phyloP scores from a whole-genome alignment of 176 grass and related monocot species.

The Musa beccarii region DNA sequence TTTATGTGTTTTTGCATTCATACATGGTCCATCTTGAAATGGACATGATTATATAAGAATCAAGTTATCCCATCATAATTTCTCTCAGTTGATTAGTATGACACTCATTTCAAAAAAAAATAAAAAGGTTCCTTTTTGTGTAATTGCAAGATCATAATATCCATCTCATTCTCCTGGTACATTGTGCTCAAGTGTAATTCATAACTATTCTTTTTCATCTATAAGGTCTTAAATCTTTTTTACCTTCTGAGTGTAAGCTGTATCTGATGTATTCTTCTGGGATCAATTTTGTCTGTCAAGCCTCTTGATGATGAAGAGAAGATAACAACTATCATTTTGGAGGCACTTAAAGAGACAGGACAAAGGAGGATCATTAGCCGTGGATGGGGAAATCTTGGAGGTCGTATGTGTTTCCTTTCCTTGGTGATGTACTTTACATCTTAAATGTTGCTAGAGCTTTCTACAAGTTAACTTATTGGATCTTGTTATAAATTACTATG shows the following conservation, averaged over 20 bases:
- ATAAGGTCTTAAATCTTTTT: neutral
- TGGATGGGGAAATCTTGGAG: constrained; percentile 94
- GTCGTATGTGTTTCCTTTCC: constrained; percentile 47
- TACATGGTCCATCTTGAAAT: neutral
- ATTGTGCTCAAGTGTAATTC: neutral
- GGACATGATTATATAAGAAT: neutral
- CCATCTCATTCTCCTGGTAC: neutral
- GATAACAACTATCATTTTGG: constrained; percentile 69
- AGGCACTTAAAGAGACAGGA: constrained; percentile 80
- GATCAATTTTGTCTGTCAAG: constrained; percentile 38
- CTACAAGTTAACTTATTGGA: neutral
- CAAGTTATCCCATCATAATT: neutral
- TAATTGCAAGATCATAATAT: neutral
- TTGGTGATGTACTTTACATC: neutral
- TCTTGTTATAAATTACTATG: neutral
- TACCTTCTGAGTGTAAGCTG: constrained; percentile 13
- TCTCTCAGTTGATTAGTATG: neutral
- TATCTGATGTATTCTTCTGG: constrained; percentile 17
- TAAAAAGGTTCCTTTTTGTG: neutral
- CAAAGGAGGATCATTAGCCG: constrained; percentile 89
- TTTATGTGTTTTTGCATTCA: neutral
- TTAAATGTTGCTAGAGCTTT: neutral
- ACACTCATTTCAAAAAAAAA: neutral
- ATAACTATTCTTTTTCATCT: constrained; percentile 3
- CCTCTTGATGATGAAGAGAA: constrained; percentile 94